Base-by-base conservation (phyloP, 2,329 filamentous ascomycete genomes). In the Fusarium compactum region DNA sequence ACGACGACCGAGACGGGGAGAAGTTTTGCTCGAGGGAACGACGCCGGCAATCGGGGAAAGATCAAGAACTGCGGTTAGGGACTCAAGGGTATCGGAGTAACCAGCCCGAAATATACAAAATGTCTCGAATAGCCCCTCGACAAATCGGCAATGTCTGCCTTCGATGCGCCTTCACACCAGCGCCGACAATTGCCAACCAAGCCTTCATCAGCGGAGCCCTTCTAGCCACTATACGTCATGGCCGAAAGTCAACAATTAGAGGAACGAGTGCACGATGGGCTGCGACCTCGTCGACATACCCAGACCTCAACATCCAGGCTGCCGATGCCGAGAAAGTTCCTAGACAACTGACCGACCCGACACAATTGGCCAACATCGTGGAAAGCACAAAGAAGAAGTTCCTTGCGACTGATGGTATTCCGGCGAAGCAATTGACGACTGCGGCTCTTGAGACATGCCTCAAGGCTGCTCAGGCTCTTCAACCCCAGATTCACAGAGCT, bases 381-480 rank as follows among this genome's bases (percentile, higher is more conserved):
- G 78, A 82, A 63, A 82, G 81, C 41, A 81, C 82, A 64, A 79
- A 77, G 59, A 79, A 81, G 59, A 80, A 80, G 59, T 84, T 87
- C 52, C 73, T 85, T 40, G 81, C 79, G 22, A 80, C 82, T 14
- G 78, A 81, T 51, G 82, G 81, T 43, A 82, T 86, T 32, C 85
- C 85, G 1, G 77, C 81, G 3, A 80, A 83, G 64, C 76, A 81
- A 57, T 77, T 83, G 59, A 84, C 84, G 5, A 76, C 79, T 10
- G 78, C 79, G 5, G 83, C 84, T 8, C 79, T 87, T 64, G 80
- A 81, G 46, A 79, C 82, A 24, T 85, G 83, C 72, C 80, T 82
- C 54, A 80, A 79, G 58, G 83, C 82, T 24, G 84, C 84, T 20
- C 78, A 80, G n/a, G 77, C 79, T 12, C 78, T 84, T 16, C 80